Conservation (phyloP, 352 stramenopile genomes). For the Thalassiosira ordinaria region DNA sequence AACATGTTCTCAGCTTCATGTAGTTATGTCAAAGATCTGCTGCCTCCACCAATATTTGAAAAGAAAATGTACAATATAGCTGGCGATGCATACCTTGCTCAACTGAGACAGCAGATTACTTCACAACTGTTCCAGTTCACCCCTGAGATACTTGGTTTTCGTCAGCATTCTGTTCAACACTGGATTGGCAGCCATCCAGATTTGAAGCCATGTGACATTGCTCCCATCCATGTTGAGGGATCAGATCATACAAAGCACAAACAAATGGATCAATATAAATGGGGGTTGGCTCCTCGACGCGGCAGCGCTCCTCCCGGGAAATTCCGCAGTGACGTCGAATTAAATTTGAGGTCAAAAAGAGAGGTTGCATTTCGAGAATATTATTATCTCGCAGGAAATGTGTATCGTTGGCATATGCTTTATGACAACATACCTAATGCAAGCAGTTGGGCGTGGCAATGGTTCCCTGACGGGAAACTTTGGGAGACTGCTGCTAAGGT, state of each 20-base stretch:
- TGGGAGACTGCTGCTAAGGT: constrained; percentile 14
- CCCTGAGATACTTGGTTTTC: constrained; percentile 47
- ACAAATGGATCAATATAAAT: constrained; percentile 24
- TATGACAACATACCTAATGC: constrained; percentile 46
- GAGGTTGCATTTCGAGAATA: constrained; percentile 52
- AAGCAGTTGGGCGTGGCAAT: constrained; percentile 67
- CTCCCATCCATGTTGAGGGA: constrained; percentile 5
- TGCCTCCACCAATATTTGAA: constrained; percentile 50
- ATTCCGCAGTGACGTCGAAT: constrained; percentile 21
- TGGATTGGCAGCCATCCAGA: constrained; percentile 65
- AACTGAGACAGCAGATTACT: constrained; percentile 30
- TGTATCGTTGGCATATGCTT: constrained; percentile 60
- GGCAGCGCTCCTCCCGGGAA: constrained; percentile 27
- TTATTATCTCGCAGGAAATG: constrained; percentile 56
- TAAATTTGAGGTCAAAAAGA: constrained; percentile 9
- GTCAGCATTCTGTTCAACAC: constrained; percentile 63
- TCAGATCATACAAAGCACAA: not conserved
- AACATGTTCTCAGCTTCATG: constrained; percentile 61
- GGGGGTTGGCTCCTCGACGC: constrained; percentile 39
- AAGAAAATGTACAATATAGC: constrained; percentile 43
- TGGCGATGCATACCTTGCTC: constrained; percentile 33
- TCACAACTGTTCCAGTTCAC: constrained; percentile 44
- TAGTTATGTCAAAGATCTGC: constrained; percentile 56
- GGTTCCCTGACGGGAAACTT: constrained; percentile 49
- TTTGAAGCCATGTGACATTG: constrained; percentile 65